Conservation (phyloP, 2,329 filamentous ascomycete genomes). For the Diaporthe batatas region DNA sequence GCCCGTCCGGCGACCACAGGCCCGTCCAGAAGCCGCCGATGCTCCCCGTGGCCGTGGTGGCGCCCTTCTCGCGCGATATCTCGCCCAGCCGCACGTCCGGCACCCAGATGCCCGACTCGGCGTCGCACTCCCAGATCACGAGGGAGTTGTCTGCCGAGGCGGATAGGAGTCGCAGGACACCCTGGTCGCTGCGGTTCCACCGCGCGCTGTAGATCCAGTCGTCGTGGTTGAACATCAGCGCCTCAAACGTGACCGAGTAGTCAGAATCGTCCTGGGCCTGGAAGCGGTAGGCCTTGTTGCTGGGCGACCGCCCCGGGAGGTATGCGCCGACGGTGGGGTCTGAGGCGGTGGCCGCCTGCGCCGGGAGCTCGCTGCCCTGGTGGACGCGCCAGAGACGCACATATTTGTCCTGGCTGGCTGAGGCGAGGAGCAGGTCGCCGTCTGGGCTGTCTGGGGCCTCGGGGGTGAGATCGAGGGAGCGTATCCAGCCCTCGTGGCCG, state of each 20-base stretch:
- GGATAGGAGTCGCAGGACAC: conserved; percentile 78
- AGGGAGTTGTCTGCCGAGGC: conserved; percentile 96
- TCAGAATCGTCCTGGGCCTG: conserved; percentile 65
- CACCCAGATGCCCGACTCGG: conserved; percentile 89
- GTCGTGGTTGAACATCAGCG: conserved; percentile 92
- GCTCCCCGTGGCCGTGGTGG: conserved; percentile 95
- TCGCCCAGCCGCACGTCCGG: conserved; percentile 89
- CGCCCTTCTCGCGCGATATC: conserved; percentile 94
- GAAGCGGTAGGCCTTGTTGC: conserved; percentile 90
- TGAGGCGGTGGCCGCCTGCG: conserved; percentile 64
- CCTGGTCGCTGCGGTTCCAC: conserved; percentile 68
- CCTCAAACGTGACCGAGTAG: conserved; percentile 92
- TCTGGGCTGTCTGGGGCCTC: conserved; percentile 65
- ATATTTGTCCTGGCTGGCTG: conserved; percentile 97
- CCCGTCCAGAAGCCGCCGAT: conserved; percentile 97
- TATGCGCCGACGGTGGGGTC: conserved; percentile 71
- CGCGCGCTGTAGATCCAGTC: conserved; percentile 96
- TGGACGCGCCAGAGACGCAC: conserved; percentile 93
- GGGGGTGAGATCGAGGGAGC: conserved; percentile 82
- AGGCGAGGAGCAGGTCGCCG: conserved; percentile 85
- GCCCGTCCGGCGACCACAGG: conserved; percentile 86
- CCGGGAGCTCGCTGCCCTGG: conserved; percentile 74
- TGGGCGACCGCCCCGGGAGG: conserved; percentile 77
- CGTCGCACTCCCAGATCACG: conserved; percentile 90
- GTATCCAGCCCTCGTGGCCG: conserved; percentile 95